A percentile compares a stretch with the other conserved stretches of the same genome.
Evolutionary conservation across 176 grass and related monocot species (phyloP).

Genomic region (Oryza glaberrima): DNA sequence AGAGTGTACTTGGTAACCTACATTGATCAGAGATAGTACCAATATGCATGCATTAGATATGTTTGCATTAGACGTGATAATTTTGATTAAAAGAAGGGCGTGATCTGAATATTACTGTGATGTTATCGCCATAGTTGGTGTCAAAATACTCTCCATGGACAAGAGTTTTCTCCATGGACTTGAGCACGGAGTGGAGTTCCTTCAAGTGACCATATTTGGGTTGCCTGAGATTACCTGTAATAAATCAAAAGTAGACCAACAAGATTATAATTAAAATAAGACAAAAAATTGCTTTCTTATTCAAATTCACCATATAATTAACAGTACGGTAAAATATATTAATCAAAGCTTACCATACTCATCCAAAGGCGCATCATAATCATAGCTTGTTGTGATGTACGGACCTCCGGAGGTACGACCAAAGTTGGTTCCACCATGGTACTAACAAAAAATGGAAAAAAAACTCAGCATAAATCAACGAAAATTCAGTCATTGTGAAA

Average conservation of each 20-base stretch:
- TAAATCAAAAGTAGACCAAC: conserved; percentile 6
- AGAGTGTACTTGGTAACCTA: conserved; percentile 63
- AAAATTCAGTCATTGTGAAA: background rate
- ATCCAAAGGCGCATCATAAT: conserved; percentile 90
- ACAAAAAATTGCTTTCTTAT: background rate
- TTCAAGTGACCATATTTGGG: conserved; percentile 89
- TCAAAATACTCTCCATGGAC: conserved; percentile 53
- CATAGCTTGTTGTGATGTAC: conserved; percentile 82
- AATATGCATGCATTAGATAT: too few relatives aligned
- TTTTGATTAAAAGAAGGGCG: background rate
- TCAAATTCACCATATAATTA: background rate
- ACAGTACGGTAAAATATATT: too few relatives aligned
- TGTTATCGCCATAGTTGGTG: conserved; percentile 23
- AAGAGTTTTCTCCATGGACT: conserved; percentile 63
- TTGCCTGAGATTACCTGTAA: conserved; percentile 67
- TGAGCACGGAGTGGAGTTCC: conserved; percentile 65
- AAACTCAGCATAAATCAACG: too few relatives aligned
- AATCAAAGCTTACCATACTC: conserved; percentile 61
- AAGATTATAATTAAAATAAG: background rate
- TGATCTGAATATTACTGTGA: conserved; percentile 29
- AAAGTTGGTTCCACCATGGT: conserved; percentile 92
- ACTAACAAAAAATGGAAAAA: conserved; percentile 11
- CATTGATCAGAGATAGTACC: background rate
- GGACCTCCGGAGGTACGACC: conserved; percentile 74
- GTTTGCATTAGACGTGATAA: background rate